A percentile compares a stretch with the other conserved stretches of the same genome.
Evolutionary conservation across 2,329 filamentous ascomycete species (phyloP).

Genomic region (Ascochyta lentis): DNA sequence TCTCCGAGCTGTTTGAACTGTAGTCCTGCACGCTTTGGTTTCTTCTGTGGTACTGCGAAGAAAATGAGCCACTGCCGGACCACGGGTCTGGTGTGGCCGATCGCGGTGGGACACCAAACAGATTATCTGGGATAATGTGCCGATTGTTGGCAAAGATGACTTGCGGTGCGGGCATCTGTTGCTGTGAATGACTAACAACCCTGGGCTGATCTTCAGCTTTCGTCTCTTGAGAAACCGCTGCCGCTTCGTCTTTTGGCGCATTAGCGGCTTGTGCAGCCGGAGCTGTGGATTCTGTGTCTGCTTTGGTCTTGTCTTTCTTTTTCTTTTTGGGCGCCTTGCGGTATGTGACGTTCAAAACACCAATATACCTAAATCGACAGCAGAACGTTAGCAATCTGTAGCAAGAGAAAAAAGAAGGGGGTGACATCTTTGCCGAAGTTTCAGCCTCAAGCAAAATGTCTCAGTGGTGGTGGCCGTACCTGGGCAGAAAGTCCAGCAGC

Average conservation of each 20-base stretch:
- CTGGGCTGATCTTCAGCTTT: conserved; percentile 42
- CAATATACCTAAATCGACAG: conserved; percentile 76
- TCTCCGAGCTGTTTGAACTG: conserved; percentile 28
- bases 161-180: conserved; percentile 77
- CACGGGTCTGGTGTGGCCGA: conserved; percentile 48
- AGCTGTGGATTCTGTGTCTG: conserved; percentile 23
- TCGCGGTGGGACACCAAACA: conserved; percentile 70
- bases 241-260: conserved; percentile 25
- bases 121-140: conserved; percentile 86
- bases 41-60: conserved; percentile 44
- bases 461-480: conserved; percentile 51
- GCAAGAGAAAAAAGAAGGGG: conserved; percentile 4
- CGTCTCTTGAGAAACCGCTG: conserved; percentile 14
- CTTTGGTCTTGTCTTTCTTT: conserved; percentile 49
- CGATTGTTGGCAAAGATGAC: conserved; percentile 94
- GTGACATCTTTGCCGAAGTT: conserved; percentile 47
- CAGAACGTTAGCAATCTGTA: conserved; percentile 41
- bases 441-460: conserved; percentile 47
- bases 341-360: conserved; percentile 94
- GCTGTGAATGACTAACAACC: conserved; percentile 77
- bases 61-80: conserved; percentile 36
- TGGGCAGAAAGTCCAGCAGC: conserved; percentile 87
- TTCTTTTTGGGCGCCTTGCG: conserved; percentile 76
- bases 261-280: conserved; percentile 27
- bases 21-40: conserved; percentile 45